phyloP scores from a whole-genome alignment of 2,329 filamentous ascomycete genomes.

The Drechslerella stenobrocha region DNA sequence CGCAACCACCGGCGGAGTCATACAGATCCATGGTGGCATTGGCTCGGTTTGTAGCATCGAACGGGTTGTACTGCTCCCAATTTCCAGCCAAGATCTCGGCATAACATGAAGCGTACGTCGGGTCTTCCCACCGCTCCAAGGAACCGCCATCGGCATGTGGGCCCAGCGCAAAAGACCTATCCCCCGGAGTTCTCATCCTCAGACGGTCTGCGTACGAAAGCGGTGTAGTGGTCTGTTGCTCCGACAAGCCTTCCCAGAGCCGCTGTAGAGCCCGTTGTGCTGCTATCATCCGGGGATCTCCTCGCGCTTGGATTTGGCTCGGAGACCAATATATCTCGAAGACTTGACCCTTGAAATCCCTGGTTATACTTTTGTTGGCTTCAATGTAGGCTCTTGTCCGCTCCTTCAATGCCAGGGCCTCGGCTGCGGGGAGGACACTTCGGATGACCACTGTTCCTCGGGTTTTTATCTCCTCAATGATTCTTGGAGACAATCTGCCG shows the following conservation, averaged over 20 bases:
- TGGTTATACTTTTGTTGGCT: constrained; percentile 64
- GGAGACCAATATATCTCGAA: constrained; percentile 76
- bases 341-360: constrained; percentile 70
- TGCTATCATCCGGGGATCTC: constrained; percentile 66
- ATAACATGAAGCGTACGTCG: constrained; percentile 74
- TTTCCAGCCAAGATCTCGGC: constrained; percentile 70
- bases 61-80: constrained; percentile 83
- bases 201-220: constrained; percentile 72
- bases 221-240: constrained; percentile 62
- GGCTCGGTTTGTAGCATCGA: constrained; percentile 72
- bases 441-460: constrained; percentile 68
- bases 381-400: constrained; percentile 68
- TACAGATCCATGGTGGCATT: constrained; percentile 74
- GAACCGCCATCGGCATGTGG: constrained; percentile 75
- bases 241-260: constrained; percentile 64
- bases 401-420: constrained; percentile 68
- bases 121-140: constrained; percentile 72
- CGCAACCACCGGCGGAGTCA: constrained; percentile 77
- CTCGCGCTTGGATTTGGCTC: constrained; percentile 69
- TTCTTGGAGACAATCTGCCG: constrained; percentile 19
- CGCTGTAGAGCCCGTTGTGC: constrained; percentile 67
- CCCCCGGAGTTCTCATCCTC: constrained; percentile 72
- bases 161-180: constrained; percentile 70
- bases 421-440: constrained; percentile 66
- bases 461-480: constrained; percentile 61